Percentiles rank a stretch among this genome's conserved stretches.
These are phyloP conservation scores for Nitzschia palea DNA, from an alignment of 108 stramenopile species.

Conservation along the genomic window DNA sequence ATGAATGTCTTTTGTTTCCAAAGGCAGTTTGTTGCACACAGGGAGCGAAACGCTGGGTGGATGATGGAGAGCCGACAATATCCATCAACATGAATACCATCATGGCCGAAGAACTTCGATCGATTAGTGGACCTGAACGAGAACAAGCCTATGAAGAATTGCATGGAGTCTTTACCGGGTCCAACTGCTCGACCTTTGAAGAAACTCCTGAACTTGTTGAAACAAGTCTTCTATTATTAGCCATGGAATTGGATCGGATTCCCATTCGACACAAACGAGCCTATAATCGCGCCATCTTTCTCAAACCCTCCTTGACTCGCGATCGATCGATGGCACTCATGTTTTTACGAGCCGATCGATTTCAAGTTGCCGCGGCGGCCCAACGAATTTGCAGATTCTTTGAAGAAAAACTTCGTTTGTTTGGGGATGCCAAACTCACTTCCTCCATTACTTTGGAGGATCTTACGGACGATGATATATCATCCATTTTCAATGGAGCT, in stretches of 20 bases:
- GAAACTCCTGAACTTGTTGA: conserved; percentile 1
- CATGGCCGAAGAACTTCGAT: conserved; percentile 3
- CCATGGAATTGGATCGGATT: conserved; percentile 1
- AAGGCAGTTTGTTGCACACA: too few species aligned
- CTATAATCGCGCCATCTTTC: conserved; percentile 18
- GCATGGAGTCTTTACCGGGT: conserved; percentile 4
- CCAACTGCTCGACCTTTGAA: background rate
- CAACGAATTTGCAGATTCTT: conserved; percentile 24
- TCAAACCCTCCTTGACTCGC: background rate
- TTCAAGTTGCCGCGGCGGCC: conserved; percentile 22
- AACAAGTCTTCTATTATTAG: conserved; percentile 5
- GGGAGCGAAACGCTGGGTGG: too few species aligned
- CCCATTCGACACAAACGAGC: background rate
- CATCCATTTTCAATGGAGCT: background rate
- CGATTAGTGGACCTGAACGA: background rate
- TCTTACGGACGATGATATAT: conserved; percentile 7
- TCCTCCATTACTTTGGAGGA: conserved; percentile 8
- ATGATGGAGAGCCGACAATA: too few species aligned
- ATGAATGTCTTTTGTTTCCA: too few species aligned
- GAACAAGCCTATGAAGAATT: conserved; percentile 15
- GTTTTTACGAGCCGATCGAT: conserved; percentile 37
- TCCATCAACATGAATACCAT: background rate
- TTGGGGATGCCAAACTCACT: conserved; percentile 21
- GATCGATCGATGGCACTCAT: conserved; percentile 23
- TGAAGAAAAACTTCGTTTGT: conserved; percentile 35